Evolutionary conservation across 495 filamentous ascomycete genomes (phyloP).

Genomic region (Bacidia gigantensis): DNA sequence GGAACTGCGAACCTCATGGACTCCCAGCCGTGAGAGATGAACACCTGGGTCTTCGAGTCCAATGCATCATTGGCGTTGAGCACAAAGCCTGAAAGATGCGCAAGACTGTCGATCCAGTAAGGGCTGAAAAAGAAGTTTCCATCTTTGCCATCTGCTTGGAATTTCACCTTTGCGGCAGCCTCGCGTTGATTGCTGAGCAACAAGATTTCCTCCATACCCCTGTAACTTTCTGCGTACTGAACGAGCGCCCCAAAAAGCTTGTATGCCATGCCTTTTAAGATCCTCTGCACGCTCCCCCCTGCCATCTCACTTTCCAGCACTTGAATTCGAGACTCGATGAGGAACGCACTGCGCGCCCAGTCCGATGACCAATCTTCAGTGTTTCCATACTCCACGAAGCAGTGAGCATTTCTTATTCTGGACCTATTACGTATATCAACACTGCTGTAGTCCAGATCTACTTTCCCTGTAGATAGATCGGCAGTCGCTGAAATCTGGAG

Average conservation of each 20-base stretch:
- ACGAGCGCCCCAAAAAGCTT: conserved; percentile 46
- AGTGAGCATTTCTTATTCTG: conserved; percentile 36
- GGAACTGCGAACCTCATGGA: conserved; percentile 22
- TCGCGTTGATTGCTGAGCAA: conserved; percentile 21
- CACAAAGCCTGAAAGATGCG: conserved; percentile 40
- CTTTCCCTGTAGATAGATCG: conserved; percentile 17
- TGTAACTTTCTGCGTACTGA: conserved; percentile 27
- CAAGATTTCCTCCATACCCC: conserved; percentile 26
- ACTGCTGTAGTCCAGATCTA: conserved; percentile 29
- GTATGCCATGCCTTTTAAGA: conserved; percentile 51
- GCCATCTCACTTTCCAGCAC: conserved; percentile 25
- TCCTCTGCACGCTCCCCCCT: conserved; percentile 17
- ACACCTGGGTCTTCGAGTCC: conserved; percentile 35
- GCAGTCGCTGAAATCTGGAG: conserved; percentile 27
- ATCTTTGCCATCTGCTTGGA: conserved; percentile 29
- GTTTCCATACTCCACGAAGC: conserved; percentile 24
- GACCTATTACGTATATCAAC: conserved; percentile 33
- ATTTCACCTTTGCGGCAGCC: conserved; percentile 27
- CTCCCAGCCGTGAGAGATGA: conserved; percentile 32
- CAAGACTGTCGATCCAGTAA: conserved; percentile 36
- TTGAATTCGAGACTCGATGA: conserved; percentile 33
- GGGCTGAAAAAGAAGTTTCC: conserved; percentile 27
- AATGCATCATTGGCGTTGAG: conserved; percentile 37
- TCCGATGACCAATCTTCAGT: conserved; percentile 20
- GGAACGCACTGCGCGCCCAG: conserved; percentile 34